Evolutionary conservation across 179 eudicot genomes (phyloP), one percentile per base, ranked within the genome.

Genomic region (Dionaea muscipula): DNA sequence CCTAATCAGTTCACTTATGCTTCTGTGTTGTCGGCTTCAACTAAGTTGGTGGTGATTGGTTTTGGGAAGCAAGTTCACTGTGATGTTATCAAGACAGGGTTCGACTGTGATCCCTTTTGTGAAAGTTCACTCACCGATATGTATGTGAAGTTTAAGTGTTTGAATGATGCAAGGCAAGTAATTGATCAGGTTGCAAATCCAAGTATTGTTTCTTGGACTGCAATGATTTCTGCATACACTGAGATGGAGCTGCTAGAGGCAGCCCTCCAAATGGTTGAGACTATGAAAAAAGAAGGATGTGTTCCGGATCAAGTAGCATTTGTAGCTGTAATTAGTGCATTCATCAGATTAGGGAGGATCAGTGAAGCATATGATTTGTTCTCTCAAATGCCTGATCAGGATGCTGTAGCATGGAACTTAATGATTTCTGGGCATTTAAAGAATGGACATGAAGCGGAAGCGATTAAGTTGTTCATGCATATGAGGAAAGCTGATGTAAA

Each of bases 381-480:
- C 68, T 38, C 60, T 24, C 71, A 61, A 40, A 78, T 89, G 81
- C 76, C 74, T 62, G 51, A 54, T 59, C 89, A 81, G 19, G 74
- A 73, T 74, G 74, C 59, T 52, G 64, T 83, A 27, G 84, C 83
- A 3, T 89, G 97, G 94, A 89, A 86, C 68, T 66, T 86, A 56
- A 81, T 86, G 83, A 86, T 89, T 54, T 86, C 97, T 25, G 95
- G 89, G 20, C 78, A 81, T 70, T 63, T 68, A 14, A 78, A 80
- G 69, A 56, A 65, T 24, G 89, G 95, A 31, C 37, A 47, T 59
- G 80, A 76, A 50, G 56, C 19, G 35, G 83, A 81, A 57, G 89
- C 94, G 33, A 55, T 86, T 19, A 26, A 43, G 13, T 62, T 72
- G 67, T 89, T 86, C 60, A 51, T 68, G 18, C 40, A 67, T 49